Evolutionary conservation across 306 rosid genomes (phyloP).

Genomic region (Quercus dentata): DNA sequence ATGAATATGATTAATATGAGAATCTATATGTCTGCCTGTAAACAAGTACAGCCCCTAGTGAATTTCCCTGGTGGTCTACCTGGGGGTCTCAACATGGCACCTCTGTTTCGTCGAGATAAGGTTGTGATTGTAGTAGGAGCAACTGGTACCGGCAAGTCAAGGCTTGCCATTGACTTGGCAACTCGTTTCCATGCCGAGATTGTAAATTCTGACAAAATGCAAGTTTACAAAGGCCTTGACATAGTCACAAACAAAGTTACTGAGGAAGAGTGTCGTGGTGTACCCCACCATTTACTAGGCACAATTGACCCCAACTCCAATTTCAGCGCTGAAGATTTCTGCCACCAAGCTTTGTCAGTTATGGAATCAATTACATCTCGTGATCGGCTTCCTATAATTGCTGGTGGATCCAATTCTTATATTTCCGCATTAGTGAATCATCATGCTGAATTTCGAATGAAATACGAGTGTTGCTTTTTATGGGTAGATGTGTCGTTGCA

Average conservation of each 20-base stretch:
- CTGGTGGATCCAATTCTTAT: constrained; percentile 49
- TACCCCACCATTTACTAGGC: constrained; percentile 66
- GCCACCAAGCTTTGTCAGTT: constrained; percentile 24
- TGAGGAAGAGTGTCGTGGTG: constrained; percentile 39
- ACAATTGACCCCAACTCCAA: constrained; percentile 30
- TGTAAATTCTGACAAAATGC: constrained; percentile 51
- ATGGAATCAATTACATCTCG: constrained; percentile 27
- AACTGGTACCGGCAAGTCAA: constrained; percentile 49
- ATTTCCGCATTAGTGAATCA: constrained; percentile 29
- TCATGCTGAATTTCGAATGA: constrained; percentile 22
- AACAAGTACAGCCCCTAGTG: constrained; percentile 26
- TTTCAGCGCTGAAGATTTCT: constrained; percentile 35
- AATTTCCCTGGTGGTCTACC: constrained; percentile 27
- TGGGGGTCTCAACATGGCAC: constrained; percentile 9
- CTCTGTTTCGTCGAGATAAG: constrained; percentile 33
- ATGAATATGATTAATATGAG: not conserved
- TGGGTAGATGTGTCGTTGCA: constrained; percentile 38
- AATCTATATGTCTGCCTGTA: constrained; percentile 21
- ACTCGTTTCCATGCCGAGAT: constrained; percentile 32
- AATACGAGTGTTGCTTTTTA: constrained; percentile 29
- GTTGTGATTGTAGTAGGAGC: constrained; percentile 51
- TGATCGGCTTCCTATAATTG: constrained; percentile 32
- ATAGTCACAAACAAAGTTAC: constrained; percentile 45
- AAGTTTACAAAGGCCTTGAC: constrained; percentile 46
- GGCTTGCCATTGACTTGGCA: constrained; percentile 48